Base-by-base conservation (phyloP, 2,329 filamentous ascomycete genomes). In the Colletotrichum sansevieriae region DNA sequence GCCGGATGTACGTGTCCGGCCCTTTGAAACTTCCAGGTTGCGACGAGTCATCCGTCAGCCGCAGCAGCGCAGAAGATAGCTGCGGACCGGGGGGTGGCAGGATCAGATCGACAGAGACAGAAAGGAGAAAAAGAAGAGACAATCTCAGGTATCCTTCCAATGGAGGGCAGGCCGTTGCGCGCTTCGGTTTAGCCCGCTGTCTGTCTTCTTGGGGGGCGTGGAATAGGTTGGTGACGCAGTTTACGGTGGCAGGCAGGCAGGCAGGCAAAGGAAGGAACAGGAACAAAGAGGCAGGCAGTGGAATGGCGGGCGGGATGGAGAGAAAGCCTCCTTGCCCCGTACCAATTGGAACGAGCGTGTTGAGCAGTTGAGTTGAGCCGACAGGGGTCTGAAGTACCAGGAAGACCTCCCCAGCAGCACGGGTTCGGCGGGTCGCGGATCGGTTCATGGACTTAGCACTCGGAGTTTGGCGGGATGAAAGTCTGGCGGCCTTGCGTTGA, bases 381-480 rank as follows among this genome's bases (percentile, higher is more conserved):
- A 51, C 66, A 66, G 65, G 61, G 59, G 52, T 55, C 25, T 25
- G 9, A 59, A 41, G 22, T 15, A 18, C 37, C 11, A 12, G 20
- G 37, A 18, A 18, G 22, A 29, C 22, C 25, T 33, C 61, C 54
- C 54, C 44, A 29, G 59, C 0, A 43, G 13, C n/a, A 39, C 60
- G 60, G 49, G 41, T 46, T 46, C 25, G 47, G 55, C 18, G 46
- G 58, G 37, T 29, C 51, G 57, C 57, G 29, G 44, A 68, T 46
- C 60, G 60, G 65, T 65, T 62, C 67, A 60, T 56, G 63, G 60
- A 68, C 63, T 63, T 70, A 70, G 67, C 55, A 66, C 46, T 68
- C 63, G 63, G 68, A 66, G 68, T 70, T 70, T 70, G 63, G 63
- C 65, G 63, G 59, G 39, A 22, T 35, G 63, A 57, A 18, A 43